Conservation (phyloP, 2,329 filamentous ascomycete species). For the Fonsecaea erecta region DNA sequence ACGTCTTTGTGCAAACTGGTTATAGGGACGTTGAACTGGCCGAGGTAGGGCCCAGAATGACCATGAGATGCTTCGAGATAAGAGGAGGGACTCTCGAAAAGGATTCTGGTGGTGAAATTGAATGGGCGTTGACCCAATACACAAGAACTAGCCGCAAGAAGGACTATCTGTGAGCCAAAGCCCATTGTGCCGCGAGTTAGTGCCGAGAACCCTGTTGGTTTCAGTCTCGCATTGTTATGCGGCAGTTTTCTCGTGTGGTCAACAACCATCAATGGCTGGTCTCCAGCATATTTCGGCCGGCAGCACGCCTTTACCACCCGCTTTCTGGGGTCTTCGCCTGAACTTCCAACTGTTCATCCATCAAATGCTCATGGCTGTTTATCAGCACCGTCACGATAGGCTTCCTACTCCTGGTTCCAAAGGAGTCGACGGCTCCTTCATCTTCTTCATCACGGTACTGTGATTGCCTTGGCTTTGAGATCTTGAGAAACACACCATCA, state of each 20-base stretch:
- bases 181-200: not conserved
- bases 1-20: slow-evolving; percentile 91
- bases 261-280: not conserved
- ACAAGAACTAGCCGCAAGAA: slow-evolving; percentile 93
- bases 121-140: slow-evolving; percentile 96
- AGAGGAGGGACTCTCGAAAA: slow-evolving; percentile 86
- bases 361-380: slow-evolving; percentile 1
- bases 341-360: slow-evolving; percentile 42
- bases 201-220: not conserved
- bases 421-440: slow-evolving; percentile 7
- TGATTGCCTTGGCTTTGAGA: slow-evolving; percentile 22
- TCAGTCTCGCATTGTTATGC: not conserved
- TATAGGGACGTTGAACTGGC: slow-evolving; percentile 87
- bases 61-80: slow-evolving; percentile 95
- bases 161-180: slow-evolving; percentile 72
- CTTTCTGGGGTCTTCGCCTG: slow-evolving; percentile 32
- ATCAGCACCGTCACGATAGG: slow-evolving; percentile 28
- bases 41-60: slow-evolving; percentile 93
- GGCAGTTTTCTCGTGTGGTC: not conserved
- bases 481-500: slow-evolving; percentile 11
- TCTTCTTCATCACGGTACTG: slow-evolving; percentile 33
- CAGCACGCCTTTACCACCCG: slow-evolving; percentile 20
- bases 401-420: slow-evolving; percentile 34
- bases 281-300: not conserved
- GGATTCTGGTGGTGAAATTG: slow-evolving; percentile 83